Evolutionary conservation across 192 early-diverging fungal genomes (phyloP), one percentile per base, ranked within the genome.

Genomic region (Blastocladiella britannica): DNA sequence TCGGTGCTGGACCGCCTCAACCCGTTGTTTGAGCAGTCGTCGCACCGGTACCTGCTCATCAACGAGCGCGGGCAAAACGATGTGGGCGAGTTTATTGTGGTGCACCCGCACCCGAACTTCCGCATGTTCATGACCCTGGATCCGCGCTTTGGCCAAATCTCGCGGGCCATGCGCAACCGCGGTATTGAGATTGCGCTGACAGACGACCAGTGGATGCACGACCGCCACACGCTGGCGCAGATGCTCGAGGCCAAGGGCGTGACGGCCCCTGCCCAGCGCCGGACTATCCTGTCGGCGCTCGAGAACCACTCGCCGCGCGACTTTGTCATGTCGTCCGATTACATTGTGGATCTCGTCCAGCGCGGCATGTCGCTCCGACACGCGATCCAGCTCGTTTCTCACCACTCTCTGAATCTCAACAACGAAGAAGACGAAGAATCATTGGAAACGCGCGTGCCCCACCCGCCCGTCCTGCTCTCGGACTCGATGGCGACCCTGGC

Each of bases 161-260:
- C 89, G 7, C 76, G 93, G 7, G 92, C 94, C 4, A 98, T 98
- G 94, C 70, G 94, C 53, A 98, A 98, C 64, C 85, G 94, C 57
- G 89, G 90, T 53, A 81, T 96, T n/a, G 94, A 98, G 68, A 79
- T 98, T 25, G 71, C 75, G 24, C 65, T 92, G 1, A 65, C 78
- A 1, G 77, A 75, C 29, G 65, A 70, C 0, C 67, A 74, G 15
- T 72, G 70, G 67, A 65, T 67, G 47, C 62, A 69, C 29, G 74
- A 76, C 54, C 25, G 29, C 37, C 15, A 20, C 15, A 47, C 37
- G 37, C 37, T 47, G 37, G 15, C 15, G 4, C 26, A 31, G 20
- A 15, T 20, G 30, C 24, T 47, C 18, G 7, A 2, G 24, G 25
- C 22, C 2, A 22, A 47, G n/a, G 37, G 37, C n/a, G 37, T 47